Conservation (phyloP, 2,329 filamentous ascomycete genomes). For the Xylaria sp. region DNA sequence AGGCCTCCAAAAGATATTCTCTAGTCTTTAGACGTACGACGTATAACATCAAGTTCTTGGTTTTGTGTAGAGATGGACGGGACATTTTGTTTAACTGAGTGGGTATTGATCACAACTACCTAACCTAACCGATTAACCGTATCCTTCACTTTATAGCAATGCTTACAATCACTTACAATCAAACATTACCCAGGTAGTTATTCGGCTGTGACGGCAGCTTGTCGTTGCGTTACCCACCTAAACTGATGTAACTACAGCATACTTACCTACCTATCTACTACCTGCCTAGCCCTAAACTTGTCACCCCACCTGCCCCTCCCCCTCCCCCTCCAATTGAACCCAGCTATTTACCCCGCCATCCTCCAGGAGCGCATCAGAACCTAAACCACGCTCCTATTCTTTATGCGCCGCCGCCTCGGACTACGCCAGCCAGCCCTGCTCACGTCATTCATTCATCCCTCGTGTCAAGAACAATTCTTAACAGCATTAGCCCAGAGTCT, state of each 20-base stretch:
- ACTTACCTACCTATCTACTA: too few relatives aligned
- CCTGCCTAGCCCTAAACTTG: not conserved
- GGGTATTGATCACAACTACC: too few relatives aligned
- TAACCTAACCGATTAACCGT: too few relatives aligned
- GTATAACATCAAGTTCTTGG: too few relatives aligned
- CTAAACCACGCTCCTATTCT: slow-evolving; percentile 1
- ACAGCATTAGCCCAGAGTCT: not conserved
- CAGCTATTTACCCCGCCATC: slow-evolving; percentile 28
- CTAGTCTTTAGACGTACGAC: too few relatives aligned
- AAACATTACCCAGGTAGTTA: too few relatives aligned
- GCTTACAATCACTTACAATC: too few relatives aligned
- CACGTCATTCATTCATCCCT: slow-evolving; percentile 9
- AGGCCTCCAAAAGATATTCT: not conserved
- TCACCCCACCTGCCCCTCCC: slow-evolving; percentile 15
- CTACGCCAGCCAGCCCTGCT: slow-evolving; percentile 1
- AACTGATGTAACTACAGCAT: not conserved
- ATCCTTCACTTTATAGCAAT: too few relatives aligned
- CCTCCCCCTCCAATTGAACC: slow-evolving; percentile 22
- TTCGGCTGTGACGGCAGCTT: not conserved
- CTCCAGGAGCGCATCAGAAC: slow-evolving; percentile 12
- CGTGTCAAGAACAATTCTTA: not conserved
- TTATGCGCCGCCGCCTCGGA: not conserved
- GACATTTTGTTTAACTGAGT: too few relatives aligned
- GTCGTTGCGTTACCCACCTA: not conserved
- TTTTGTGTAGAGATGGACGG: too few relatives aligned